Conservation (phyloP, 345 rosid genomes). For the Eucalyptus erythrocorys region DNA sequence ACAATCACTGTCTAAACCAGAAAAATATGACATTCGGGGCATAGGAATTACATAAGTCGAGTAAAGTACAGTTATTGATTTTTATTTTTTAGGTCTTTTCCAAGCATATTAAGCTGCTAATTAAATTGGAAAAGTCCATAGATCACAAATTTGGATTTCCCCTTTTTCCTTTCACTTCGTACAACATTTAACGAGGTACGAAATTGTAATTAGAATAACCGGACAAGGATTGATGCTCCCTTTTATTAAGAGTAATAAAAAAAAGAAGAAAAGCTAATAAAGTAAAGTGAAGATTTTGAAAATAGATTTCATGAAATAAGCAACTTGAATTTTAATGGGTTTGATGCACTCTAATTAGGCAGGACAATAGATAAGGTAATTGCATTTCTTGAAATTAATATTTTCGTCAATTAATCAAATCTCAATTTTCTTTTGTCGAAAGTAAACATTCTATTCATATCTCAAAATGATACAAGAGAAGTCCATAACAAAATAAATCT, state of each 20-base stretch:
- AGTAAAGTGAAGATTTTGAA: not conserved
- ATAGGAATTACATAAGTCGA: not conserved
- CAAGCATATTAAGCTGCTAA: too few relatives aligned
- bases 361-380: not conserved
- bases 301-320: not conserved
- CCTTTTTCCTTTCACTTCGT: not conserved
- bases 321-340: not conserved
- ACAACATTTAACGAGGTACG: fast-evolving
- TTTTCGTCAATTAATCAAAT: not conserved
- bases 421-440: not conserved
- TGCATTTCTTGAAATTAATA: not conserved
- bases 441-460: not conserved
- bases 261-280: not conserved
- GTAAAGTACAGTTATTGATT: too few relatives aligned
- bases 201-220: not conserved
- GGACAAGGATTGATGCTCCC: fast-evolving
- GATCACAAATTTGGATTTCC: not conserved
- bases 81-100: too few relatives aligned
- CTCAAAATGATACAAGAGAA: not conserved
- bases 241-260: not conserved
- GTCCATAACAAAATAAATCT: not conserved
- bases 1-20: not conserved
- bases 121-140: not conserved
- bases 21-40: not conserved
- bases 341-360: not conserved